These are phyloP conservation scores for Vinca major DNA, from an alignment of 305 asterid genomes.

Conservation along the genomic window DNA sequence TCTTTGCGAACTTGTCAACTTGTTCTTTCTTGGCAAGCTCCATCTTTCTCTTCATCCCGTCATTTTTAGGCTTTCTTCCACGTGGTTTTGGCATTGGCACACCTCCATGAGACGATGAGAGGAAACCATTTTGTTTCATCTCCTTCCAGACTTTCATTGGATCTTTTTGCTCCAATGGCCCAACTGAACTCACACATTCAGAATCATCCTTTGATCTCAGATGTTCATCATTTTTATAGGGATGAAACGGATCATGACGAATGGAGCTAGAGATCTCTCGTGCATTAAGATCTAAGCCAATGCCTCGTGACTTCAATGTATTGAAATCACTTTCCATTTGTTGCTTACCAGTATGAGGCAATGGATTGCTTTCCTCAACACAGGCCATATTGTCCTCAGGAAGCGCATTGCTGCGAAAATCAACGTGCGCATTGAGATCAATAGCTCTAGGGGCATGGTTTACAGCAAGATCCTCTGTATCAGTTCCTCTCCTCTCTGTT, in stretches of 20 bases:
- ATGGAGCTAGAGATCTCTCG: conserved; percentile 46
- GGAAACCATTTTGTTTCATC: conserved; percentile 70
- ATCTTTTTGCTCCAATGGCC: conserved; percentile 45
- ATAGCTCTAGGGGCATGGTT: conserved; percentile 23
- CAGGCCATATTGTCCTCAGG: conserved; percentile 20
- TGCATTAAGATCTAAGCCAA: conserved; percentile 55
- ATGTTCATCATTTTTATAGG: conserved; percentile 26
- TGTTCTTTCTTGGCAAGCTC: conserved; percentile 81
- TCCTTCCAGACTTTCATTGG: conserved; percentile 73
- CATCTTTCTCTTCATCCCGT: conserved; percentile 50
- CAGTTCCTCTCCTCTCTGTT: conserved; percentile 33
- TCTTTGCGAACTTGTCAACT: conserved; percentile 65
- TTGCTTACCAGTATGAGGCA: conserved; percentile 21
- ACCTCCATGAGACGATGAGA: conserved; percentile 39
- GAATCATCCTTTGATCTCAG: conserved; percentile 40
- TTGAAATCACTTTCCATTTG: conserved; percentile 17
- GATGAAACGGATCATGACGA: conserved; percentile 33
- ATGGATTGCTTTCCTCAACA: conserved; percentile 24
- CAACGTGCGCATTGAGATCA: conserved; percentile 46
- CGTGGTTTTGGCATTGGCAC: conserved; percentile 53
- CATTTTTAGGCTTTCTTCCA: conserved; percentile 48
- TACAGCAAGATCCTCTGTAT: conserved; percentile 8
- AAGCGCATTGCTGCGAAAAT: conserved; percentile 18
- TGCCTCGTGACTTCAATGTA: conserved; percentile 24
- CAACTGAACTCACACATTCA: conserved; percentile 67